Percentiles rank a stretch among this genome's conserved stretches.
Conservation (phyloP, 2,329 filamentous ascomycete species). For the Colletotrichum camelliae region DNA sequence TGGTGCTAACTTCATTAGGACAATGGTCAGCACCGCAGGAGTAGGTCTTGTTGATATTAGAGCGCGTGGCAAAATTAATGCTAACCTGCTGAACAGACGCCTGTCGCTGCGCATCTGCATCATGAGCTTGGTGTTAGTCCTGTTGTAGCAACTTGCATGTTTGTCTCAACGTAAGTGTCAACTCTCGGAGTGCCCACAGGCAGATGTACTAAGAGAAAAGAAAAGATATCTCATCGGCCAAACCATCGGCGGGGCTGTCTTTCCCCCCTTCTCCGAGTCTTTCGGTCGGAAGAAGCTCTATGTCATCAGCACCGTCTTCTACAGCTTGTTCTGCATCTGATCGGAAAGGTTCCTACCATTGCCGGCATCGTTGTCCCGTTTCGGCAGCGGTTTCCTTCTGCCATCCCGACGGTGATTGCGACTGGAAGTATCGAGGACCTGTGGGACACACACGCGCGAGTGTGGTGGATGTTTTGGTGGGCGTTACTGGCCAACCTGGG, state of each 20-base stretch:
- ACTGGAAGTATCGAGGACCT: conserved; percentile 6
- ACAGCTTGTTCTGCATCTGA: conserved; percentile 1
- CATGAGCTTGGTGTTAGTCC: background rate
- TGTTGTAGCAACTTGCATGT: background rate
- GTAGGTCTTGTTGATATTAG: background rate
- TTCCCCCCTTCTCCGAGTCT: conserved; percentile 1
- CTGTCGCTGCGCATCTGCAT: background rate
- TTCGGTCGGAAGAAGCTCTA: conserved; percentile 14
- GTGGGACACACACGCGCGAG: background rate
- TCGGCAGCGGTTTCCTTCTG: background rate
- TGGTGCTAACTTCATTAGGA: background rate
- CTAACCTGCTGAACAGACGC: background rate
- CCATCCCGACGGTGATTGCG: background rate
- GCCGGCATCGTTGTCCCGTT: background rate
- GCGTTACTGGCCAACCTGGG: background rate
- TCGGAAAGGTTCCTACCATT: background rate
- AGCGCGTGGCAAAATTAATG: fast-evolving
- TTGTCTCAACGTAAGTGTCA: background rate
- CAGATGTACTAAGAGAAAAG: fast-evolving
- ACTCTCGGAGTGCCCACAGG: fast-evolving
- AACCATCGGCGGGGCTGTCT: background rate
- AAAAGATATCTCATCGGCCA: conserved; percentile 5
- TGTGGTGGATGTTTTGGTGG: conserved; percentile 12
- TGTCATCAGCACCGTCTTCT: background rate
- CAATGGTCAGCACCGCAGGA: conserved; percentile 5